Evolutionary conservation across 495 filamentous ascomycete genomes (phyloP).

Genomic region (Geoglossum glabrum): DNA sequence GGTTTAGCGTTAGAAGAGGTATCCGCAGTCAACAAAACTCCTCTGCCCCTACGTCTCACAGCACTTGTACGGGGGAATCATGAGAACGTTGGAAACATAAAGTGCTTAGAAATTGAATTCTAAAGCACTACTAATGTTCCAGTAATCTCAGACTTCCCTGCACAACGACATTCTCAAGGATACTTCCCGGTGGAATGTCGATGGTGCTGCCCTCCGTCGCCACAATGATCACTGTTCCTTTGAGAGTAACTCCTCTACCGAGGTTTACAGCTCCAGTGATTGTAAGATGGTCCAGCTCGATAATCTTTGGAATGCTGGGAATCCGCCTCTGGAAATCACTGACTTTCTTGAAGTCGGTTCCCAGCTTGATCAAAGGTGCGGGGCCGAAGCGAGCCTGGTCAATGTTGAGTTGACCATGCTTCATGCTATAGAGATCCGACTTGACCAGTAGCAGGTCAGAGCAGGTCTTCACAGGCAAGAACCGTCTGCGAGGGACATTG

Average conservation of each 20-base stretch:
- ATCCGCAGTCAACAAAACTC: no score
- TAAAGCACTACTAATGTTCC: conserved; percentile 48
- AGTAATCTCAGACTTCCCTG: conserved; percentile 91
- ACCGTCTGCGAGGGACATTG: conserved; percentile 91
- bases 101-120: no score
- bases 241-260: conserved; percentile 81
- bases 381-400: conserved; percentile 91
- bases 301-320: conserved; percentile 85
- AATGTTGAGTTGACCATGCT: conserved; percentile 95
- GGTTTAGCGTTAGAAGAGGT: no score
- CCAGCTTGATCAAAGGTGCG: conserved; percentile 98
- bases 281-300: conserved; percentile 94
- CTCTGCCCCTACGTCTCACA: background rate
- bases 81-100: background rate
- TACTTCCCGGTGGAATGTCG: conserved; percentile 86
- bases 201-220: conserved; percentile 96
- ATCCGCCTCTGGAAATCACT: conserved; percentile 99
- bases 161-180: conserved; percentile 97
- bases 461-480: conserved; percentile 99
- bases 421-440: conserved; percentile 97
- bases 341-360: conserved; percentile 99
- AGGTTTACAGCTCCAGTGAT: conserved; percentile 95
- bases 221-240: conserved; percentile 99
- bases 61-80: background rate
- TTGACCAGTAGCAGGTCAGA: conserved; percentile 99